Evolutionary conservation across 768 basidiomycete species (phyloP), one percentile per base, ranked within the genome.

Genomic region (Clitopilus hobsonii): DNA sequence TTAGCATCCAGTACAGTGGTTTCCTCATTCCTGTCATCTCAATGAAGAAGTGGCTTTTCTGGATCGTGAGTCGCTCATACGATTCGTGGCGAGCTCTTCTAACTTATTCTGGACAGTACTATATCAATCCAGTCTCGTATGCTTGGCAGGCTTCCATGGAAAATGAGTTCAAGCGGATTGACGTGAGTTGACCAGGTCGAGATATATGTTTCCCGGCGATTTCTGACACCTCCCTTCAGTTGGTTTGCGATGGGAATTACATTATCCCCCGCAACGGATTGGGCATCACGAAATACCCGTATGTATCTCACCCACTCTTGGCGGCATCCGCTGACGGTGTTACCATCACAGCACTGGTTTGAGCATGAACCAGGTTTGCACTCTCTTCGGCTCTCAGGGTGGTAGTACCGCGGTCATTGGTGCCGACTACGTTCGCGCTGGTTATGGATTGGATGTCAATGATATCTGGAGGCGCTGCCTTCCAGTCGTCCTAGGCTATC

Each of bases 41-140:
- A 57, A 89, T 90, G 87, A 88, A 90, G 65, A 74, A 84, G 38
- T 92, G 88, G 88, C 65, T 94, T 7, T 91, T 90, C 73, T 94
- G 91, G 91, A 85, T 92, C 27, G 41, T 45, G 22, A 11, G 41
- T 36, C n/a, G 10, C n/a, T 36, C 32, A 4, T 10, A 2, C n/a
- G 8, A 11, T 20, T 20, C n/a, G 2, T 45, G 10, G n/a, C n/a
- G 41, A 45, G 11, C 41, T 18, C 22, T 18, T 16, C 14, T 18
- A 20, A 18, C 22, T 23, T 18, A 20, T 11, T 45, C 4, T 11
- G 2, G 3, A 45, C 41, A 45, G 41, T 89, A 80, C 71, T 93
- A 93, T 67, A 65, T 92, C 57, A 86, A 94, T 62, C 93, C 93
- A 0, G 69, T 94, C 52, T 70, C 81, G 1, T 93, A 90, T 71